phyloP scores from a whole-genome alignment of 169 alveolate genomes.

The Plasmodium blacklocki region DNA sequence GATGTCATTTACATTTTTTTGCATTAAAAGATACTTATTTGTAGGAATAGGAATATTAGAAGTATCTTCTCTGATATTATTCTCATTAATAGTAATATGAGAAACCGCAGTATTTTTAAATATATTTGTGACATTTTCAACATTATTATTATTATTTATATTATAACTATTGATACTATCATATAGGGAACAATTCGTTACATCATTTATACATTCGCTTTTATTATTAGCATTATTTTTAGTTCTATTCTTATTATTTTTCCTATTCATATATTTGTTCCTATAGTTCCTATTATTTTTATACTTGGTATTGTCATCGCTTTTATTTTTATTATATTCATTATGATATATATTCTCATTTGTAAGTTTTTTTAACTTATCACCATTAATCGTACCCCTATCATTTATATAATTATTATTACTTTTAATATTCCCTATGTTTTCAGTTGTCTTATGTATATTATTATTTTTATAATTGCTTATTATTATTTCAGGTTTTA shows the following conservation, averaged over 20 bases:
- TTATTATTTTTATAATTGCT: too few relatives aligned
- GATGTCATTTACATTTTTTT: constrained; percentile 17
- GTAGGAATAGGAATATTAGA: neutral
- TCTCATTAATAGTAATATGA: neutral
- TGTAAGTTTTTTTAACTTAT: neutral
- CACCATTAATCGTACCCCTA: neutral
- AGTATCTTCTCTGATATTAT: neutral
- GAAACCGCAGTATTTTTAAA: neutral
- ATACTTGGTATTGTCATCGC: neutral
- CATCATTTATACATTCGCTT: constrained; percentile 11
- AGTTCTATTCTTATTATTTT: constrained; percentile 1
- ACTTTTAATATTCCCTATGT: neutral
- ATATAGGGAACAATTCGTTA: neutral
- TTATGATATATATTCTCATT: neutral
- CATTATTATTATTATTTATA: constrained; percentile 22
- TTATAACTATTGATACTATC: neutral
- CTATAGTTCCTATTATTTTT: constrained; percentile 13
- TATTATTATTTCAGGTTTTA: too few relatives aligned
- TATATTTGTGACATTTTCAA: neutral
- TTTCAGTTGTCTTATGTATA: neutral
- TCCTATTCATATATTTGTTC: neutral
- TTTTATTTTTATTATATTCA: neutral
- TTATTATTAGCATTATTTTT: constrained; percentile 11
- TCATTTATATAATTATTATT: neutral
- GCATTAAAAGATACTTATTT: neutral